phyloP scores from a whole-genome alignment of 2,329 filamentous ascomycete genomes.

The Pseudonectria buxi region DNA sequence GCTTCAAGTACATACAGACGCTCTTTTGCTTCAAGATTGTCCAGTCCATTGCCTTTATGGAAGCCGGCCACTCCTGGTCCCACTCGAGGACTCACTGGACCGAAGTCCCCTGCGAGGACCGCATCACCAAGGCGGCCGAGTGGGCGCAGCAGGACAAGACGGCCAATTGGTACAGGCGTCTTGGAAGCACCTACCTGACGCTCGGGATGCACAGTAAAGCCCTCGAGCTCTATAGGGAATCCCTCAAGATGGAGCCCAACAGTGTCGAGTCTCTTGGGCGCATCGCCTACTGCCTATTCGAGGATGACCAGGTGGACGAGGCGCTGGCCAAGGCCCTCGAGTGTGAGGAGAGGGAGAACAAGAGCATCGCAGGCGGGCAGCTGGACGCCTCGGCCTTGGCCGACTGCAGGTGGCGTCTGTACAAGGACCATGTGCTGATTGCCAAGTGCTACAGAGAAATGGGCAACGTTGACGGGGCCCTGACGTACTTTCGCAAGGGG shows the following conservation, averaged over 20 bases:
- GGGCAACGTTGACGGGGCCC: conserved; percentile 24
- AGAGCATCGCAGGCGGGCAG: conserved; percentile 19
- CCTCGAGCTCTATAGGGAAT: conserved; percentile 29
- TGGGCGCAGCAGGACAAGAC: conserved; percentile 31
- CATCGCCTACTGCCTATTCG: conserved; percentile 34
- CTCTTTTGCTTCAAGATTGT: conserved; percentile 38
- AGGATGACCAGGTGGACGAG: conserved; percentile 29
- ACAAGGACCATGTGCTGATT: conserved; percentile 34
- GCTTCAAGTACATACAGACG: conserved; percentile 32
- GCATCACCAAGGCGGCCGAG: conserved; percentile 29
- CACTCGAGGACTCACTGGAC: conserved; percentile 31
- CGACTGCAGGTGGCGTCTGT: conserved; percentile 32
- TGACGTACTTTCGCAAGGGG: conserved; percentile 32
- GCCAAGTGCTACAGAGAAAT: conserved; percentile 30
- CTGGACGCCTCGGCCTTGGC: conserved; percentile 18
- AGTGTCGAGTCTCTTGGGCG: conserved; percentile 33
- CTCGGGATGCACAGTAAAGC: conserved; percentile 30
- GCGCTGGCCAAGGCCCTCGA: conserved; percentile 30
- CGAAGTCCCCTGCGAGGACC: conserved; percentile 26
- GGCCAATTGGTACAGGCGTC: conserved; percentile 32
- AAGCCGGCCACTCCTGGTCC: conserved; percentile 31
- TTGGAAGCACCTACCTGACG: conserved; percentile 34
- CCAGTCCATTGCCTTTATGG: conserved; percentile 33
- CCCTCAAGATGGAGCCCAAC: conserved; percentile 30
- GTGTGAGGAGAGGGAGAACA: conserved; percentile 30